Percentiles rank a stretch among this genome's conserved stretches.
Conservation (phyloP, 2,329 filamentous ascomycete species). For the Fusarium buxicola region DNA sequence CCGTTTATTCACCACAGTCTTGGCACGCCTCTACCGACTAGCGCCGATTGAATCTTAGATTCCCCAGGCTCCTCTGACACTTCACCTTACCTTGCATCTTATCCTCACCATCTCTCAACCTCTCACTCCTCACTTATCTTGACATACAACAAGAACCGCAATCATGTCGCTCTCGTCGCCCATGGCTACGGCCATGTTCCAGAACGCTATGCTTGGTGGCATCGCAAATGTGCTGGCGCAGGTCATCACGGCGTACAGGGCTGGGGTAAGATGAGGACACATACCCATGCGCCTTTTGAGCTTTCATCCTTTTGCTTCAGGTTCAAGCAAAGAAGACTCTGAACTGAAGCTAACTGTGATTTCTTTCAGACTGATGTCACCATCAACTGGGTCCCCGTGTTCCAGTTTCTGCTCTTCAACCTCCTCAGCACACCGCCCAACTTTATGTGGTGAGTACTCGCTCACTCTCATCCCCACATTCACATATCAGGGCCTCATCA, state of each 20-base stretch:
- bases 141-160: background rate
- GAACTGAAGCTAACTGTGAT: background rate
- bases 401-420: conserved; percentile 82
- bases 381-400: conserved; percentile 74
- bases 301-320: background rate
- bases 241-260: conserved; percentile 71
- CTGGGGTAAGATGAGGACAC: conserved; percentile 60
- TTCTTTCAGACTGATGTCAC: conserved; percentile 64
- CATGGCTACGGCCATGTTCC: conserved; percentile 70
- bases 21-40: too few species aligned
- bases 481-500: background rate
- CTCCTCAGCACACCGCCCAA: conserved; percentile 83
- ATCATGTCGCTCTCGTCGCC: conserved; percentile 55
- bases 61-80: too few species aligned
- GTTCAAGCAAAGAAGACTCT: background rate
- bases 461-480: conserved; percentile 19
- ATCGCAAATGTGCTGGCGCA: conserved; percentile 81
- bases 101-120: background rate
- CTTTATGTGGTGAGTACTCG: conserved; percentile 75
- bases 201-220: conserved; percentile 73
- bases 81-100: background rate
- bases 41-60: too few species aligned
- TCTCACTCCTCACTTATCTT: background rate
- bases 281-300: background rate
- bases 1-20: too few species aligned